Base-by-base conservation (phyloP, 805 yeast species). In the Ascoidea rubescens region DNA sequence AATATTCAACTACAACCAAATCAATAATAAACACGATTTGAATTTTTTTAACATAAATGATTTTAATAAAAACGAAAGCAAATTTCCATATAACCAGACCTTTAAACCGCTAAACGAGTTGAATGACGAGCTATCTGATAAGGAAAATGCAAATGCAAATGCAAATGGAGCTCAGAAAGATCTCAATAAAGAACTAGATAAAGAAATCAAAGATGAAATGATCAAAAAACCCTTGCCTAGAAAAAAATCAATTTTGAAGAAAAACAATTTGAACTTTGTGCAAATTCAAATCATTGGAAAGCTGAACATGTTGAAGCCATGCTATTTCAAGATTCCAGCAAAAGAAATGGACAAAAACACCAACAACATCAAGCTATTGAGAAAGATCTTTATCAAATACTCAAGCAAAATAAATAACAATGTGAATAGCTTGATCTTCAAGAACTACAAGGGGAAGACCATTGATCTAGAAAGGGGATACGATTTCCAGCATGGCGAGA, bases 301-400 rank as follows among this genome's bases (percentile, higher is more conserved):
- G 16, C 56, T 50, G 5, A n/a, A 53, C 5, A 49, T 48, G 31
- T 31, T 55, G n/a, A 49, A 43, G 14, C 58, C 54, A 17, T 55
- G 56, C 43, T 44, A 45, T 14, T 55, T 55, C 51, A 52, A 52
- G 42, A 50, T 55, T 32, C 42, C 46, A 14, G 45, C 45, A 8
- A n/a, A 46, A n/a, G 44, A 31, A 10, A 37, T 47, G 5, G 49
- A 46, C 31, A 52, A 50, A 5, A 21, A 31, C 5, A 49, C 51
- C n/a, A 51, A 52, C 33, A 52, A 50, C 1, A n/a, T 43, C 10
- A 32, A 31, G 5, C 14, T 52, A 6, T 48, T 55, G 16, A 32
- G 47, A 17, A 52, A 52, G 42, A 42, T 44, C 12, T 55, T 56
- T 31, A 14, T 16, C 12, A 51, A 49, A n/a, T 55, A 55, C 32